Conservation (phyloP, 495 filamentous ascomycete species). For the Aspergillus campestris region DNA sequence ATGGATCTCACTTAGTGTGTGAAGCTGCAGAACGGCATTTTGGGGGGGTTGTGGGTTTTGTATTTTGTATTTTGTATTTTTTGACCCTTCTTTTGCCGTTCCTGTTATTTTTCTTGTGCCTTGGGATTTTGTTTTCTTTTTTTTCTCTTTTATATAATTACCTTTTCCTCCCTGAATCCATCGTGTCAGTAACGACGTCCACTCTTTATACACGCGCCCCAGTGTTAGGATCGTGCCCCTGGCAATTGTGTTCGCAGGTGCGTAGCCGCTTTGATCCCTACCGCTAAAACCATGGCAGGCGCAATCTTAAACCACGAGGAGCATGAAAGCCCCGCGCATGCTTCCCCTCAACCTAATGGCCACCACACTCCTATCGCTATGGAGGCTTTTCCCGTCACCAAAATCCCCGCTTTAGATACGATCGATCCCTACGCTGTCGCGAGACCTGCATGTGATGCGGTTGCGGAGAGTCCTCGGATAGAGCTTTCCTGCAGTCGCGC, state of each 20-base stretch:
- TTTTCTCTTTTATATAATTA: background rate
- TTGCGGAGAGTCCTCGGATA: conserved; percentile 4
- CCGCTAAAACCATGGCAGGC: conserved; percentile 12
- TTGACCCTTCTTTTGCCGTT: background rate
- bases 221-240: no score
- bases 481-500: conserved; percentile 7
- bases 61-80: background rate
- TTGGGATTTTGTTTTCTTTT: conserved; percentile 2
- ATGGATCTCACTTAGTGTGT: conserved; percentile 11
- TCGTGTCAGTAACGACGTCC: background rate
- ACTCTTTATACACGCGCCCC: background rate
- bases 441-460: background rate
- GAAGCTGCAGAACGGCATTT: conserved; percentile 5
- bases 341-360: background rate
- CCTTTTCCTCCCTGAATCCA: background rate
- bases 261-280: conserved; percentile 8
- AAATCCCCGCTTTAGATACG: conserved; percentile 18
- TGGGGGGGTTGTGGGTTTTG: conserved; percentile 1
- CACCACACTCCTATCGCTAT: background rate
- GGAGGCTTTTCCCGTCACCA: conserved; percentile 12
- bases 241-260: conserved; percentile 8
- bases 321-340: conserved; percentile 1
- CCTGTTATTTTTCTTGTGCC: background rate
- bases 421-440: conserved; percentile 15
- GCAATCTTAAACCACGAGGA: conserved; percentile 6